Base-by-base conservation (phyloP, 2,329 filamentous ascomycete species). In the Nakataea oryzae region DNA sequence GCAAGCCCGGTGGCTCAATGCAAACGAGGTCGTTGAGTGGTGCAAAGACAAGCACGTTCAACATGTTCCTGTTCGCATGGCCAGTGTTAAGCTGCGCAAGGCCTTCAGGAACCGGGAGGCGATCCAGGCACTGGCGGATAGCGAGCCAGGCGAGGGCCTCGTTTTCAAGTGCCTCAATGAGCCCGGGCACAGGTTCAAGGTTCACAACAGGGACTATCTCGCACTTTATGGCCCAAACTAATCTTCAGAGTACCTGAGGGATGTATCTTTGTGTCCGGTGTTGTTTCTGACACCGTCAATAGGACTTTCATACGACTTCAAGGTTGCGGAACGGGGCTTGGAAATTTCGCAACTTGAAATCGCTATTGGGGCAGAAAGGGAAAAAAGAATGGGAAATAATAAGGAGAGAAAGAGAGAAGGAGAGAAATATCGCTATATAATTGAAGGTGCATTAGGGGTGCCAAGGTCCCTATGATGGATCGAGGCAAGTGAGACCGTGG, bases 1-100 rank as follows among this genome's bases (percentile, higher is more conserved):
- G n/a, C 11, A 30, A 34, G 12, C n/a, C n/a, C n/a, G n/a, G n/a
- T 61, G 59, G 59, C 54, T 61, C 7, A 24, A 8, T 9, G 50
- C 54, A 24, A 30, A 41, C 14, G 21, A 21, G 9, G 50, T 56
- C 28, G 1, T 30, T 28, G 29, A 17, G 7, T 61, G 59, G 59
- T 61, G 59, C 30, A 26, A 28, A 7, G 17, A 34, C 21, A 66
- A 57, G 57, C 64, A 67, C 41, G 65, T 69, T 54, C 58, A 61
- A 1, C 66, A 68, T 14, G 68, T 62, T 0, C 68, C 68, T 5
- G 21, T 69, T 26, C 27, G 66, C 29, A 12, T 28, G 2, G 34
- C 55, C 13, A 64, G 64, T 41, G 66, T 65, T 1, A 55, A 61
- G 69, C 58, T 28, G 28, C 55, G 57, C n/a, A n/a, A 61, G 29